A percentile compares a stretch with the other conserved stretches of the same genome.
Conservation (phyloP, 2,329 filamentous ascomycete genomes). For the Epichloe gansuensis region DNA sequence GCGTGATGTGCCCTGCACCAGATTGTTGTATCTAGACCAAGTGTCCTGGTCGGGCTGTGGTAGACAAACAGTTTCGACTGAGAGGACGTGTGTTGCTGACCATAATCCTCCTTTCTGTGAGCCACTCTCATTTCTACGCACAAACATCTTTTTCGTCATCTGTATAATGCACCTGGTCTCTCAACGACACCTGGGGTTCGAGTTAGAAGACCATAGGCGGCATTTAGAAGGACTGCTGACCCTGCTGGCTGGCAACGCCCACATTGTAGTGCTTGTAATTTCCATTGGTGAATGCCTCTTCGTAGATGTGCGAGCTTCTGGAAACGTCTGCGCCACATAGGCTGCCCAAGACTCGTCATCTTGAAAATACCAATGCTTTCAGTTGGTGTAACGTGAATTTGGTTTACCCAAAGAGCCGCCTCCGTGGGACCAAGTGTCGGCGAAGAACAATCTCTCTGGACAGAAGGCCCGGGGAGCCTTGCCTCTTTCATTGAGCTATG, state of each 20-base stretch:
- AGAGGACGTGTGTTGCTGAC: not conserved
- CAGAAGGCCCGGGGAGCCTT: not conserved
- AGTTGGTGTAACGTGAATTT: not conserved
- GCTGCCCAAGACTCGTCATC: conserved; percentile 1
- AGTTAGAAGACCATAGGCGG: not conserved
- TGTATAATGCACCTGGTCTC: not conserved
- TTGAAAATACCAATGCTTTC: conserved; percentile 20
- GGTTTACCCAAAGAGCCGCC: not conserved
- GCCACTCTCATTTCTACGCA: not conserved
- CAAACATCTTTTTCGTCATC: not conserved
- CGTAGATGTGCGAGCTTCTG: conserved; percentile 16
- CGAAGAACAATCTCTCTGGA: not conserved
- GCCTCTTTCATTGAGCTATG: not conserved
- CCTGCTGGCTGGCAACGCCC: conserved; percentile 11
- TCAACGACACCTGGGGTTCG: not conserved
- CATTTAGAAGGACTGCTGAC: not conserved
- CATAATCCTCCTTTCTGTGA: not conserved
- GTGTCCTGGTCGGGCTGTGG: conserved; percentile 17
- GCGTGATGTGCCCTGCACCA: not conserved
- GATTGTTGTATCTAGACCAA: not conserved
- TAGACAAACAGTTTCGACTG: conserved; percentile 10
- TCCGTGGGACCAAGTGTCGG: not conserved
- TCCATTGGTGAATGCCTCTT: conserved; percentile 12
- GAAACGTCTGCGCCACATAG: not conserved
- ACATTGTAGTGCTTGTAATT: conserved; percentile 26